Conservation (phyloP, 192 early-diverging fungal genomes). For the Podila horticola region DNA sequence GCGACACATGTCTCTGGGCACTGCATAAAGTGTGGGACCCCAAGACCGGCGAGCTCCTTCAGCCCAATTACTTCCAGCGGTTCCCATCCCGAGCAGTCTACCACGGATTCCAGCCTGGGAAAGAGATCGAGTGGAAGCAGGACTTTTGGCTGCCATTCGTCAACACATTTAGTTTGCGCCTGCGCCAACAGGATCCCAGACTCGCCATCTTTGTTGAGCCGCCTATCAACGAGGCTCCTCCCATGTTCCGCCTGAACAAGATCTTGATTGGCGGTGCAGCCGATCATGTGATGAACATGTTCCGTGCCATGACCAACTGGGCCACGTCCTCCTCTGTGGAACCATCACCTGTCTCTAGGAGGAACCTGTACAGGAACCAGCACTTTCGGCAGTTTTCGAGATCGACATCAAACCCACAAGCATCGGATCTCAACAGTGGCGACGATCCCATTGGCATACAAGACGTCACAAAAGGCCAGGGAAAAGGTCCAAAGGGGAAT, state of each 20-base stretch:
- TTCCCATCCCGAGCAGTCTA: slow-evolving; percentile 37
- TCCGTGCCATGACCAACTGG: slow-evolving; percentile 59
- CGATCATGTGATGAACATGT: slow-evolving; percentile 61
- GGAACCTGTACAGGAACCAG: slow-evolving; percentile 46
- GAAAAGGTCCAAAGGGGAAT: neutral
- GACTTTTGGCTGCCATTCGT: slow-evolving; percentile 61
- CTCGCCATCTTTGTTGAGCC: slow-evolving; percentile 65
- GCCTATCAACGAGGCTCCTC: slow-evolving; percentile 57
- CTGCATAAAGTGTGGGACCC: slow-evolving; percentile 62
- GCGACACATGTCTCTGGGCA: slow-evolving; percentile 61
- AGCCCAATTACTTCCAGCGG: slow-evolving; percentile 59
- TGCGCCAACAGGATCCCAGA: slow-evolving; percentile 54
- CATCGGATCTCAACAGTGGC: neutral
- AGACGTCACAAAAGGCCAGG: neutral
- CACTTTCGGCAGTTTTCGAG: slow-evolving; percentile 8
- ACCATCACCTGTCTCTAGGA: slow-evolving; percentile 42
- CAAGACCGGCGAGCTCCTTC: slow-evolving; percentile 17
- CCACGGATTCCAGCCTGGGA: slow-evolving; percentile 36
- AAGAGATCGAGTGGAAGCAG: slow-evolving; percentile 41
- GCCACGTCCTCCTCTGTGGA: slow-evolving; percentile 28
- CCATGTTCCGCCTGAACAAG: slow-evolving; percentile 45
- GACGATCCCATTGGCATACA: neutral
- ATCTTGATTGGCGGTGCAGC: slow-evolving; percentile 54
- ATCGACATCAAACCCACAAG: neutral
- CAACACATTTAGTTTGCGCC: slow-evolving; percentile 38